Base-by-base conservation (phyloP, 176 grass and related monocot species). In the Chloris gayana region DNA sequence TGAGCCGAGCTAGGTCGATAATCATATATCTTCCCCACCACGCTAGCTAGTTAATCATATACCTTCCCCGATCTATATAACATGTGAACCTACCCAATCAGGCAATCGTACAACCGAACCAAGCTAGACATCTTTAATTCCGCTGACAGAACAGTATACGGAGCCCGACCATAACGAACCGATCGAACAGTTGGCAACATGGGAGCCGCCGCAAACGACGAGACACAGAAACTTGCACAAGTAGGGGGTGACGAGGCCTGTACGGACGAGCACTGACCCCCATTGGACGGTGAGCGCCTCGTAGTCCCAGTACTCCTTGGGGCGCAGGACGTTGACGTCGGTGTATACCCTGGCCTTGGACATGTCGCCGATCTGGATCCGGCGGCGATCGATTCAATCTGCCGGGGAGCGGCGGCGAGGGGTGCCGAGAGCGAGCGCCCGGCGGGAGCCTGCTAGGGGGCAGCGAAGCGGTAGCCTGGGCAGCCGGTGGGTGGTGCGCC, bases 221-320 rank as follows among this genome's bases (percentile, higher is more conserved):
- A 12, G 12, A 4, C 10, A 25, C 7, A 9, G 25, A 61, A 29
- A 6, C 29, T 29, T 37, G 22, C 66, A 37, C 35, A 37, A 46
- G 22, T 3, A 17, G 76, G 27, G 21, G 4, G 41, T 44, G 31
- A n/a, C n/a, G n/a, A n/a, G n/a, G n/a, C n/a, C n/a, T n/a, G 6
- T 7, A 67, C 13, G 27, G 32, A 62, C 0, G n/a, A 58, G 6
- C 13, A 72, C 71, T 74, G 25, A 95, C 92, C 92, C 92, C 92
- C 92, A 95, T 74, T 87, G 89, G 34, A 95, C 92, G 88, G 89
- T 75, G 56, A 92, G 89, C 32, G 92, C 81, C 83, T 95, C 92
- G 76, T 95, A 95, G 73, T 95, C 92, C 92, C 92, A 95, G 89
- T 92, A 95, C 70, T 95, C 92, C 92, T 92, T 95, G 76, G 92